Percentiles rank a stretch among this genome's conserved stretches.
Conservation (phyloP, 139 green algal species). For the Micractinium conductrix region DNA sequence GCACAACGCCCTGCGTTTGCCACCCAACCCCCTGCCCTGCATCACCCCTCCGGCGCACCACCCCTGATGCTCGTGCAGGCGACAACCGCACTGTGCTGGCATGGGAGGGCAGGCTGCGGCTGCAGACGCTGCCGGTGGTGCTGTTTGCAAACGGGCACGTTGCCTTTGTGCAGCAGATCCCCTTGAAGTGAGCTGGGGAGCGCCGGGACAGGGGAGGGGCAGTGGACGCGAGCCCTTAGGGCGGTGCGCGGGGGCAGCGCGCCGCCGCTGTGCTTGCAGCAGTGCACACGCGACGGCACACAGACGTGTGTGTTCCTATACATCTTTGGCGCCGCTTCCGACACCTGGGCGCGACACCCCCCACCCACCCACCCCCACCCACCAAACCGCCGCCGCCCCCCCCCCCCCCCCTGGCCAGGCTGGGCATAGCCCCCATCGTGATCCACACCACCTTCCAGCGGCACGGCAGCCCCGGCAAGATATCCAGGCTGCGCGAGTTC, state of each 20-base stretch:
- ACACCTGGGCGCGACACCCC: too few species aligned
- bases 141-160: slow-evolving; percentile 25
- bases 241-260: too few species aligned
- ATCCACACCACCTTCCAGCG: slow-evolving; percentile 30
- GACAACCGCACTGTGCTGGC: not conserved
- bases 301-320: too few species aligned
- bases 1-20: too few species aligned
- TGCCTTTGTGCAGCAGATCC: slow-evolving; percentile 26
- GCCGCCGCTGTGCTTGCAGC: too few species aligned
- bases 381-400: too few species aligned
- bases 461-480: not conserved
- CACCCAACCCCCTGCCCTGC: too few species aligned
- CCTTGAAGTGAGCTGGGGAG: not conserved
- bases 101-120: not conserved
- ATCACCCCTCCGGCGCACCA: not conserved
- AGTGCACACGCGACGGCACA: too few species aligned
- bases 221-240: too few species aligned
- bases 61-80: not conserved
- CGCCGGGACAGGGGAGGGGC: not conserved
- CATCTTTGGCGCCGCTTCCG: too few species aligned
- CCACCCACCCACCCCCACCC: too few species aligned
- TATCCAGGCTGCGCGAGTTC: slow-evolving; percentile 4
- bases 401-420: too few species aligned
- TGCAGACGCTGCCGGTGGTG: slow-evolving; percentile 10
- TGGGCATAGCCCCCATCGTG: not conserved